Base-by-base conservation (phyloP, 257 asterid species). In the Forsythia viridissima region DNA sequence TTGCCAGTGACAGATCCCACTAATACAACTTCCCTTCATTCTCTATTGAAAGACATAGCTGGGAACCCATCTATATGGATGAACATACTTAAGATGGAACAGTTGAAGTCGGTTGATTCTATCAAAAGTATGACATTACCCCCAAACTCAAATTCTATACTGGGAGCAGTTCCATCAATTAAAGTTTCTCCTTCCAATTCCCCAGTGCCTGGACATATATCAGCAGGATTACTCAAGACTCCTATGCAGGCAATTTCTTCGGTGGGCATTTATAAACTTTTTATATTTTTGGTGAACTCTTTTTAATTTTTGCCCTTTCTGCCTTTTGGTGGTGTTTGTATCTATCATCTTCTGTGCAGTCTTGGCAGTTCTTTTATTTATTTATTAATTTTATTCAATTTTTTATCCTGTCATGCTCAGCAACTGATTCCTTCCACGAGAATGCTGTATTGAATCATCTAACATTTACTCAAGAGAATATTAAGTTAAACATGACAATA, bases 11-110 rank as follows among this genome's bases (percentile, higher is more conserved):
- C 86, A 67, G 84, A 80, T 83, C 66, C 87, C 18, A 82, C 55
- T 71, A 70, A 88, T 24, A 71, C 93, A 79, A 40, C 92, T 73
- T 87, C 93, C 57, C 77, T 93, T 73, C 90, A 88, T 66, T 87
- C 96, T 82, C 76, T 93, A 44, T 80, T 93, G 67, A 85, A 89
- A 86, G 97, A 93, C 73, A 85, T 91, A 41, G 89, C 88, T 76
- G 93, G 87, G 80, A 90, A 95, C 80, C 99, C 98, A 79, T 85
- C 98, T 44, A 82, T 86, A 71, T 93, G 87, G 90, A 90, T 92
- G 94, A 89, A 88, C 79, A 68, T 90, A 83, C 85, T 91, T 76
- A 93, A 87, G 79, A 82, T 85, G 92, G 97, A 89, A 82, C 88
- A 86, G 38, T 88, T 82, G 68, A 91, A 86, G 82, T 86, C 92